These are phyloP conservation scores for Oryza coarctata DNA, from an alignment of 176 grass and related monocot species.

Conservation along the genomic window DNA sequence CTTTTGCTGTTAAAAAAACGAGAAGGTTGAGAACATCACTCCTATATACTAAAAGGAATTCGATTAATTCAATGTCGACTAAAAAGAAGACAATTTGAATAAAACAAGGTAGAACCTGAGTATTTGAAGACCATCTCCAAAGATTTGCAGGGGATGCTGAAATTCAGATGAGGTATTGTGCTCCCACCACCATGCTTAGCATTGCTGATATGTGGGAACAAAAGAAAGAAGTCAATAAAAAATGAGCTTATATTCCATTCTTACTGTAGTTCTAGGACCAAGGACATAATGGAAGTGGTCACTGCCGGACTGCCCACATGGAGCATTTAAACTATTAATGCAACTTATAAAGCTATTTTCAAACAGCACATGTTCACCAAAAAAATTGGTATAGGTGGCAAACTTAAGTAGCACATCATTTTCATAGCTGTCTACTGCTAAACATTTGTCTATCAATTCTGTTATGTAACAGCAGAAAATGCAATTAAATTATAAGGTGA, in stretches of 20 bases:
- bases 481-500: not conserved
- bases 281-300: not conserved
- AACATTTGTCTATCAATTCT: not conserved
- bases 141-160: slow-evolving; percentile 81
- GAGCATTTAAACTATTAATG: not conserved
- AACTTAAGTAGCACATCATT: not conserved
- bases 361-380: slow-evolving; percentile 5
- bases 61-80: not conserved
- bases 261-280: slow-evolving; percentile 16
- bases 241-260: not conserved
- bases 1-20: slow-evolving; percentile 41
- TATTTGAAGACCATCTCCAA: slow-evolving; percentile 70
- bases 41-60: slow-evolving; percentile 7
- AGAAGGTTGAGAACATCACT: slow-evolving; percentile 6
- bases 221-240: slow-evolving; percentile 10
- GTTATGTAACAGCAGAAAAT: not conserved
- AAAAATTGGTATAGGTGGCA: not conserved
- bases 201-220: slow-evolving; percentile 59
- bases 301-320: not conserved
- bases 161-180: slow-evolving; percentile 92
- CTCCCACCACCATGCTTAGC: slow-evolving; percentile 87
- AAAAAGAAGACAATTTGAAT: slow-evolving; percentile 17
- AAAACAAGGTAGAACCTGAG: slow-evolving; percentile 50
- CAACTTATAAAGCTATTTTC: not conserved
- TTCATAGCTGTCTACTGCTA: not conserved